Conservation (phyloP, 2,329 filamentous ascomycete genomes). For the Ophiocordyceps australis region DNA sequence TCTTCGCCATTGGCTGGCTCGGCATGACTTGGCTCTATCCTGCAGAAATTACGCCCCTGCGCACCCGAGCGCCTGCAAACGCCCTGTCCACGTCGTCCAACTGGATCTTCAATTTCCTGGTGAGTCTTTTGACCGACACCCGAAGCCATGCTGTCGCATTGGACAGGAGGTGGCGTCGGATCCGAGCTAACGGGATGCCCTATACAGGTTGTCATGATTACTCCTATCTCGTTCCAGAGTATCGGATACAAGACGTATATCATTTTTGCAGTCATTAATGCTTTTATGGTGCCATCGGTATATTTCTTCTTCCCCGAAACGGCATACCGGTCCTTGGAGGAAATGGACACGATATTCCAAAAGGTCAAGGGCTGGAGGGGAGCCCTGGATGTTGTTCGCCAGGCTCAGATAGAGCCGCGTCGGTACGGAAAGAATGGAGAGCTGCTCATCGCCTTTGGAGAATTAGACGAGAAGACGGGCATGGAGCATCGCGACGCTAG, state of each 20-base stretch:
- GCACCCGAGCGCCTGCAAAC: conserved; percentile 44
- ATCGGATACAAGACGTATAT: conserved; percentile 44
- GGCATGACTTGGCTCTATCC: conserved; percentile 47
- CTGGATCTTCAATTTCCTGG: conserved; percentile 46
- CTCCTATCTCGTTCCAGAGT: conserved; percentile 35
- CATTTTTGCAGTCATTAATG: conserved; percentile 49
- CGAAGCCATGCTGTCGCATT: too few species aligned
- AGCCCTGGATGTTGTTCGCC: conserved; percentile 16
- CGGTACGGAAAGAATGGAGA: conserved; percentile 42
- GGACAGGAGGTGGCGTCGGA: too few species aligned
- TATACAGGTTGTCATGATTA: conserved; percentile 37
- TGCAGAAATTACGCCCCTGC: conserved; percentile 47
- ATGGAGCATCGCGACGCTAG: conserved; percentile 10
- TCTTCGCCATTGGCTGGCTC: conserved; percentile 41
- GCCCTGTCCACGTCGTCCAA: conserved; percentile 34
- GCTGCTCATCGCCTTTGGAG: conserved; percentile 27
- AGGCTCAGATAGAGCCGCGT: conserved; percentile 26
- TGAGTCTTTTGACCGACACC: conserved; percentile 5
- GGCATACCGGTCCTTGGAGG: conserved; percentile 42
- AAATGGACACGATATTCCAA: conserved; percentile 48
- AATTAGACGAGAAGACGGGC: conserved; percentile 17
- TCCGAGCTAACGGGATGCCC: not conserved
- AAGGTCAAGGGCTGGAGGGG: conserved; percentile 26
- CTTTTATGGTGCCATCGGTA: conserved; percentile 34
- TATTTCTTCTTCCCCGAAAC: conserved; percentile 51